Conservation (phyloP, 2,329 filamentous ascomycete genomes). For the Eutypa lata region DNA sequence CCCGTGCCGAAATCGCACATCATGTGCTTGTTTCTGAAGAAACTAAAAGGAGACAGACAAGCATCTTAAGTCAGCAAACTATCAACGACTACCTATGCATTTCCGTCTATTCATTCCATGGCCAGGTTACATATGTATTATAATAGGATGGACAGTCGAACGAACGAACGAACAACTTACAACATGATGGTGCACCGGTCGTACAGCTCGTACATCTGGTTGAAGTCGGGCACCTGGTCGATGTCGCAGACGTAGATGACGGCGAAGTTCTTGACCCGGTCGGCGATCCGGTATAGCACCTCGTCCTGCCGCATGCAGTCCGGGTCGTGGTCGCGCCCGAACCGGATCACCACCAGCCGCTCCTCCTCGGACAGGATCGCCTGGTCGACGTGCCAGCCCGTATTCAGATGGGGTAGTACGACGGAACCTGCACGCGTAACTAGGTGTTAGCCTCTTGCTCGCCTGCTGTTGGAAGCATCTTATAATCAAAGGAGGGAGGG, state of each 20-base stretch:
- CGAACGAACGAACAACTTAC: too few relatives aligned
- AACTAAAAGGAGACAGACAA: too few relatives aligned
- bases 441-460: too few relatives aligned
- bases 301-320: slow-evolving; percentile 80
- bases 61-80: slow-evolving; percentile 1
- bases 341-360: slow-evolving; percentile 87
- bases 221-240: slow-evolving; percentile 88
- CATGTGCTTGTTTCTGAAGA: slow-evolving; percentile 98
- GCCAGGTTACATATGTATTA: too few relatives aligned
- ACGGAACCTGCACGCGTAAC: slow-evolving; percentile 68
- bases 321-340: slow-evolving; percentile 80
- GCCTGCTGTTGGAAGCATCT: too few relatives aligned
- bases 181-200: slow-evolving; percentile 95
- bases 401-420: slow-evolving; percentile 84
- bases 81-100: too few relatives aligned
- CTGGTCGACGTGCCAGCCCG: slow-evolving; percentile 98
- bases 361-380: slow-evolving; percentile 88
- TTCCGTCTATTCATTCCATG: too few relatives aligned
- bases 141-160: too few relatives aligned
- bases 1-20: slow-evolving; percentile 97
- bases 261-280: slow-evolving; percentile 89
- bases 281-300: slow-evolving; percentile 89
- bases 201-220: slow-evolving; percentile 91
- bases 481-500: too few relatives aligned
- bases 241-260: slow-evolving; percentile 93